phyloP scores from a whole-genome alignment of 176 grass and related monocot genomes.

The Secale cereale region DNA sequence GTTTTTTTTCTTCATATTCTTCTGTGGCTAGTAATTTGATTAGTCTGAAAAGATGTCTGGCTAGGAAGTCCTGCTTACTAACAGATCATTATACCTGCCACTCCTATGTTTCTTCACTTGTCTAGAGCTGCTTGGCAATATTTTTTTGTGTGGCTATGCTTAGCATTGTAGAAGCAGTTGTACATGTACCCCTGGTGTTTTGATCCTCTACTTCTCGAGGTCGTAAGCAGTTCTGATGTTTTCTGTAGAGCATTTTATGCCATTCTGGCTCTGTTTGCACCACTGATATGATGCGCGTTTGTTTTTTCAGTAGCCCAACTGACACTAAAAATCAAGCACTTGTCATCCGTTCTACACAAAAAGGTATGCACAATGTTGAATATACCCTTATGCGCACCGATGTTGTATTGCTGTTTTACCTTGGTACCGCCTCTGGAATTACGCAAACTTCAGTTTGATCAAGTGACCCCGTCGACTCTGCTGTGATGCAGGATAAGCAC shows the following conservation, averaged over 20 bases:
- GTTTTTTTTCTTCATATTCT: background rate
- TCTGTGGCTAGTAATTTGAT: background rate
- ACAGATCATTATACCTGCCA: background rate
- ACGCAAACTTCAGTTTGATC: background rate
- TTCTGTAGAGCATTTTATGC: background rate
- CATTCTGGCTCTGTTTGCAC: background rate
- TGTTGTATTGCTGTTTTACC: background rate
- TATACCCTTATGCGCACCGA: background rate
- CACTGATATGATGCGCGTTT: constrained; percentile 15
- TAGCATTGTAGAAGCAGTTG: background rate
- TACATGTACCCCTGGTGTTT: background rate
- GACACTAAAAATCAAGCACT: constrained; percentile 96
- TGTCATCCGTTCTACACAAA: constrained; percentile 76
- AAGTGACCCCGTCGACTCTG: background rate
- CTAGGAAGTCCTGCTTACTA: background rate
- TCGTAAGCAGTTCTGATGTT: background rate
- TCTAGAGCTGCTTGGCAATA: background rate
- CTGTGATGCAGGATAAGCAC: constrained; percentile 72
- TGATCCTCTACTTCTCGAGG: background rate
- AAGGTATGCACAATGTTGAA: constrained; percentile 52
- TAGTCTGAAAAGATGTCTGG: background rate
- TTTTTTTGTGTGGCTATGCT: background rate
- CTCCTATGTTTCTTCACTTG: background rate
- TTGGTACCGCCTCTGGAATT: background rate
- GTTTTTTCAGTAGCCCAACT: constrained; percentile 78